Evolutionary conservation across 148 eudicot genomes (phyloP).

Genomic region (Dianthus caryophyllus): DNA sequence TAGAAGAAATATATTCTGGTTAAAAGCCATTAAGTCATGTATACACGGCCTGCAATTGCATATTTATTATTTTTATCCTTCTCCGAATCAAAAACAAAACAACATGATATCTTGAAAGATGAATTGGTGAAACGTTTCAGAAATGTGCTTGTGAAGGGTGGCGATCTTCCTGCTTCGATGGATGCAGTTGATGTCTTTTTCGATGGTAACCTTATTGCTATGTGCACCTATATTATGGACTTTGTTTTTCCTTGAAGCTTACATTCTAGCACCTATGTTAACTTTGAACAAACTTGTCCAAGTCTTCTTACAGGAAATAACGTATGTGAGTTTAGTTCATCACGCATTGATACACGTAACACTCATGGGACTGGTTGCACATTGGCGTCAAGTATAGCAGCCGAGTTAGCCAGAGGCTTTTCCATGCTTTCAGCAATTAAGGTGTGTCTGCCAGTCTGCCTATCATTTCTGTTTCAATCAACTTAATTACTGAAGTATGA

Average conservation of each 20-base stretch:
- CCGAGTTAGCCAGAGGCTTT: conserved; percentile 87
- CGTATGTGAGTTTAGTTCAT: conserved; percentile 64
- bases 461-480: background rate
- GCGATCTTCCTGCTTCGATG: conserved; percentile 63
- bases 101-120: background rate
- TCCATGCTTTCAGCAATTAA: conserved; percentile 75
- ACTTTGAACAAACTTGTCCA: background rate
- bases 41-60: background rate
- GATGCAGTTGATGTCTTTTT: conserved; percentile 89
- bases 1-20: background rate
- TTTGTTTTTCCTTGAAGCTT: background rate
- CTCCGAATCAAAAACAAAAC: background rate
- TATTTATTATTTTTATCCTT: background rate
- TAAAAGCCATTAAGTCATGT: background rate
- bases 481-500: no score
- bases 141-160: conserved; percentile 94
- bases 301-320: conserved; percentile 42
- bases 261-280: background rate
- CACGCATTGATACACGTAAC: conserved; percentile 65
- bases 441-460: conserved; percentile 38
- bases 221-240: conserved; percentile 3
- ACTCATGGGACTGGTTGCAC: conserved; percentile 99
- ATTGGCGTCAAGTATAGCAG: conserved; percentile 93
- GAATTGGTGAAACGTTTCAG: conserved; percentile 30
- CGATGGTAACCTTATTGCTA: conserved; percentile 62